phyloP scores from a whole-genome alignment of 1,284 basidiomycete species.

The Kwoniella shivajii region DNA sequence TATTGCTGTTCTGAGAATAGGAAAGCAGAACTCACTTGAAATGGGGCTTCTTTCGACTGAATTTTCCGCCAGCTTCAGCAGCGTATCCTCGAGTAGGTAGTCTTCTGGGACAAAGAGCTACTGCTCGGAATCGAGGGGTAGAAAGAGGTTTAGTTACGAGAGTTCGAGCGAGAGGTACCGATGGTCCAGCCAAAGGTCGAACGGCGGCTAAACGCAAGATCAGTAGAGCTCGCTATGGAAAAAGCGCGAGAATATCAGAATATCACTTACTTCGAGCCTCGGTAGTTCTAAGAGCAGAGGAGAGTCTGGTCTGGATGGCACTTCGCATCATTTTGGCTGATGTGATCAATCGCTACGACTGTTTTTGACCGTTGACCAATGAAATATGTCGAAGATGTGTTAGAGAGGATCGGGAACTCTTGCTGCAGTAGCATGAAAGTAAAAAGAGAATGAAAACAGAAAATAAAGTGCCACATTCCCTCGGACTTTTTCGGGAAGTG shows the following conservation, averaged over 20 bases:
- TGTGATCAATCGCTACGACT: constrained; percentile 3
- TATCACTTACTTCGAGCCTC: constrained; percentile 20
- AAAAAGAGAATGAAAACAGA: not conserved
- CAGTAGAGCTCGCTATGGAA: not conserved
- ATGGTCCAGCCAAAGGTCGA: constrained; percentile 39
- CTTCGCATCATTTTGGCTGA: constrained; percentile 19
- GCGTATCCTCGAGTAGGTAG: constrained; percentile 53
- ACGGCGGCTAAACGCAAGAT: constrained; percentile 12
- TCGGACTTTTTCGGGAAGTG: not conserved
- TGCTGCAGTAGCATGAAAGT: not conserved
- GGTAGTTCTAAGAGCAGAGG: constrained; percentile 17
- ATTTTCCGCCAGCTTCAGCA: constrained; percentile 68
- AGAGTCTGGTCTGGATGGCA: constrained; percentile 15
- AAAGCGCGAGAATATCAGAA: not conserved
- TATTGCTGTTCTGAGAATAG: constrained; percentile 1
- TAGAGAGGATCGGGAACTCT: not conserved
- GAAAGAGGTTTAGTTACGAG: constrained; percentile 25
- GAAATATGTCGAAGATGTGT: too few relatives aligned
- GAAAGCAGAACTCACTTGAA: constrained; percentile 66
- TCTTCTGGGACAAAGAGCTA: constrained; percentile 19
- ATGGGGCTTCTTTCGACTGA: constrained; percentile 84
- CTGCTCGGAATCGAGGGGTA: constrained; percentile 25
- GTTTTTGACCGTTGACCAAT: not conserved
- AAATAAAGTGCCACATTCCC: not conserved
- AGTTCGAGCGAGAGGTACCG: constrained; percentile 25